Base-by-base conservation (phyloP, 1,284 basidiomycete genomes). In the Rhodotorula sp. region DNA sequence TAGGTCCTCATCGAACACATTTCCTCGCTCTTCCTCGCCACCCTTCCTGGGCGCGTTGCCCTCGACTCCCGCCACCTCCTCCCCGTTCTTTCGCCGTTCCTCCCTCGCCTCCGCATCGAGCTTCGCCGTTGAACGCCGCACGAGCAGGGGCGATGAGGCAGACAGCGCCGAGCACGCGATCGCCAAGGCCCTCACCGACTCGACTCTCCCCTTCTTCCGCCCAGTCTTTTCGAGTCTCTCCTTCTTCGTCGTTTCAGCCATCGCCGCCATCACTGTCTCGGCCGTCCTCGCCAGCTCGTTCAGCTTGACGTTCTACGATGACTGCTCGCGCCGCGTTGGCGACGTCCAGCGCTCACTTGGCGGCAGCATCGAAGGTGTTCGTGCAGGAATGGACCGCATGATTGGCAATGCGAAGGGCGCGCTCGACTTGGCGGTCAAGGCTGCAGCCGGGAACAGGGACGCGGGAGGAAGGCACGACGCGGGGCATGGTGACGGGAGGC, bases 271-370 rank as follows among this genome's bases (percentile, higher is more conserved):
- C 36, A 65, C 72, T 11, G 49, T 74, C 39, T 64, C 64, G 4
- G 59, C 67, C 39, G 72, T 74, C 44, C 63, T 74, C 29, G 52
- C 68, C 59, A 32, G 64, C 7, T 67, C 64, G 9, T 70, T 72
- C 60, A 57, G 67, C 22, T 55, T 72, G 22, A 72, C 73, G 0
- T 67, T 74, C 53, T 72, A 67, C 51, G 73, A 74, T 54, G 73
- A 74, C 53, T 72, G 62, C 52, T 22, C 48, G 22, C 46, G 51
- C 47, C 49, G 70, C 15, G 20, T 72, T 32, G 63, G 39, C 7
- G 39, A 29, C 24, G 58, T 72, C n/a, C 44, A 55, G 49, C 66
- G 67, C 15, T 48, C 52, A 9, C 52, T 74, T 46, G 55, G 55
- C 55, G 55, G 55, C 11, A 56, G 55, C 36, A 44, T 56, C 32